Evolutionary conservation across 208 protist species (phyloP), one percentile per base, ranked within the genome.

Genomic region (Acanthamoeba sp.): DNA sequence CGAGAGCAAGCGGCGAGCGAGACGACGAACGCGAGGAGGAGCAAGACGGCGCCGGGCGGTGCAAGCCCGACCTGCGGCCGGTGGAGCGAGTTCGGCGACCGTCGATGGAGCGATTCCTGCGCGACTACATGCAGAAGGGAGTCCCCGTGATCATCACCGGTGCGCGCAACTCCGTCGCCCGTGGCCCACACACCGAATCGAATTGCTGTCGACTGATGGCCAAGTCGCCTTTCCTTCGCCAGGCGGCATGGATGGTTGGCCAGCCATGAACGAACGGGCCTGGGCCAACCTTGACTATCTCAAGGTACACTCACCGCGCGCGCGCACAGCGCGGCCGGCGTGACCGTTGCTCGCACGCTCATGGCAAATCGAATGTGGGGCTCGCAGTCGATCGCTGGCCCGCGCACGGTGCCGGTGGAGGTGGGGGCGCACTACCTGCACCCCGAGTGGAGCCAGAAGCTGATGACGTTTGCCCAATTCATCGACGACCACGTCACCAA

Each of bases 221-320:
- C 3, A 3, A 50, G 45, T 50, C 20, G 16, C 12, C 48, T 14
- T 52, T 52, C 48, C 48, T 22, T 48, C 45, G 45, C 66, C 36
- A 78, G 66, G 87, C 2, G n/a, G 27, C 24, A 93, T 93, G 88
- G 88, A 69, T n/a, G 62, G 59, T 29, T 93, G 88, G 88, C 88
- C 88, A 76, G 88, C 88, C 27, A 45, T 93, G 52, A 69, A 93
- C 18, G 88, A 93, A 20, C 34, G 88, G 12, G 27, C 59, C 0
- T 93, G 88, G 88, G 48, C 38, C 40, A 55, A 93, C n/a, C 40
- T 93, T 29, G 27, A 93, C 34, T 93, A 93, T 34, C 88, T 93
- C 59, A 93, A 93, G 64, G 42, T 45, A 52, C 42, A 85, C n/a
- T n/a, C n/a, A n/a, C n/a, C 29, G 24, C 24, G 24, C 36, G 27